Evolutionary conservation across 371 early-diverging fungal genomes (phyloP).

Genomic region (Mycotypha africana): DNA sequence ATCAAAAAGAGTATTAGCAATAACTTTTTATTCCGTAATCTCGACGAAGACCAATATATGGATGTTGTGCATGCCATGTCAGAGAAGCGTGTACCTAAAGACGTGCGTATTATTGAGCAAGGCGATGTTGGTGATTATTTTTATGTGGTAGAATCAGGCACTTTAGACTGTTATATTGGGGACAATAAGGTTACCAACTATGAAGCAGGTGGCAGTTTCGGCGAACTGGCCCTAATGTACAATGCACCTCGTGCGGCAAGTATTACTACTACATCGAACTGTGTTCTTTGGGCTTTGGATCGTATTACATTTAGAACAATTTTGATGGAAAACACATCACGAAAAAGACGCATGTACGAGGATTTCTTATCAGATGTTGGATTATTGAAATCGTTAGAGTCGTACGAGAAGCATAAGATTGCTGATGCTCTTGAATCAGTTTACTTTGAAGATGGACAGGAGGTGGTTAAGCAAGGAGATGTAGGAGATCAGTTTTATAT

Average conservation of each 20-base stretch:
- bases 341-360: slow-evolving; percentile 74
- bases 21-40: slow-evolving; percentile 86
- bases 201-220: slow-evolving; percentile 72
- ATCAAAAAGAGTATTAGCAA: slow-evolving; percentile 71
- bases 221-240: slow-evolving; percentile 88
- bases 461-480: slow-evolving; percentile 69
- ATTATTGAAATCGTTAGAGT: slow-evolving; percentile 57
- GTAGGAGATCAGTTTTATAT: slow-evolving; percentile 57
- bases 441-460: slow-evolving; percentile 60
- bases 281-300: slow-evolving; percentile 78
- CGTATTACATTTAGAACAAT: slow-evolving; percentile 76
- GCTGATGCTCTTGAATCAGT: slow-evolving; percentile 75
- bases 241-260: slow-evolving; percentile 88
- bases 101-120: slow-evolving; percentile 84
- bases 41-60: slow-evolving; percentile 91
- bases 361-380: slow-evolving; percentile 68
- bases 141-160: slow-evolving; percentile 92
- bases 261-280: slow-evolving; percentile 59
- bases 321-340: slow-evolving; percentile 69
- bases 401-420: slow-evolving; percentile 75
- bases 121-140: slow-evolving; percentile 95
- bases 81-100: slow-evolving; percentile 56
- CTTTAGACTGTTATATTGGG: slow-evolving; percentile 83
- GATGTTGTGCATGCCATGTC: slow-evolving; percentile 94
- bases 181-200: slow-evolving; percentile 62